phyloP scores from a whole-genome alignment of 176 grass and related monocot genomes.

The Eragrostis nindensis region DNA sequence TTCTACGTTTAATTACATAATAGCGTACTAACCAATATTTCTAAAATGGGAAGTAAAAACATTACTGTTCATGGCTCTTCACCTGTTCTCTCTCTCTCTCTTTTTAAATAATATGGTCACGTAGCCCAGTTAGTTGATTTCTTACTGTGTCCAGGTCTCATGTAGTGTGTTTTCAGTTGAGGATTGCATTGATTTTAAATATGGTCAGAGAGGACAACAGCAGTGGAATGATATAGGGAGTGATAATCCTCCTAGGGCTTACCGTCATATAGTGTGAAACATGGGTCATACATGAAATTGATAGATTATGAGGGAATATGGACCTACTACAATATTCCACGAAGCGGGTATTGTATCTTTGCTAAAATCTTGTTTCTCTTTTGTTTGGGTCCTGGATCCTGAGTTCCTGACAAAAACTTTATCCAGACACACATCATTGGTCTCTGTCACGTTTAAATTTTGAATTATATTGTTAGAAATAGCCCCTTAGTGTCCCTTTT shows the following conservation, averaged over 20 bases:
- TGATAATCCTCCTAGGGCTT: not conserved
- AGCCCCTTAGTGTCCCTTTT: not conserved
- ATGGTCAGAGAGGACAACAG: not conserved
- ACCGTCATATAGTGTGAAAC: not conserved
- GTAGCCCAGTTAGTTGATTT: not conserved
- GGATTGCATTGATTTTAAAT: constrained; percentile 22
- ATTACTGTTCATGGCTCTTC: not conserved
- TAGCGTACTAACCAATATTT: not conserved
- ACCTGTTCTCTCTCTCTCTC: constrained; percentile 11
- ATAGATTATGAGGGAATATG: not conserved
- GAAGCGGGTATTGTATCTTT: not conserved
- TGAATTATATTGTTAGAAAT: constrained; percentile 13
- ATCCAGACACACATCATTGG: not conserved
- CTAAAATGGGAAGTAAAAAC: not conserved
- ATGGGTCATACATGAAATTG: not conserved
- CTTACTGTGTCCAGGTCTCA: not conserved
- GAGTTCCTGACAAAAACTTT: constrained; percentile 8
- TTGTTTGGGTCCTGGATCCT: not conserved
- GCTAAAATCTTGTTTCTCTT: not conserved
- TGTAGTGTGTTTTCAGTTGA: not conserved
- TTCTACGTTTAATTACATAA: not conserved
- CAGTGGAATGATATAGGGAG: not conserved
- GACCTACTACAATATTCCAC: not conserved
- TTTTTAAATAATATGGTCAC: not conserved
- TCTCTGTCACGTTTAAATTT: not conserved